Conservation (phyloP, 106 monocot genomes). For the Phalaenopsis aphrodite region DNA sequence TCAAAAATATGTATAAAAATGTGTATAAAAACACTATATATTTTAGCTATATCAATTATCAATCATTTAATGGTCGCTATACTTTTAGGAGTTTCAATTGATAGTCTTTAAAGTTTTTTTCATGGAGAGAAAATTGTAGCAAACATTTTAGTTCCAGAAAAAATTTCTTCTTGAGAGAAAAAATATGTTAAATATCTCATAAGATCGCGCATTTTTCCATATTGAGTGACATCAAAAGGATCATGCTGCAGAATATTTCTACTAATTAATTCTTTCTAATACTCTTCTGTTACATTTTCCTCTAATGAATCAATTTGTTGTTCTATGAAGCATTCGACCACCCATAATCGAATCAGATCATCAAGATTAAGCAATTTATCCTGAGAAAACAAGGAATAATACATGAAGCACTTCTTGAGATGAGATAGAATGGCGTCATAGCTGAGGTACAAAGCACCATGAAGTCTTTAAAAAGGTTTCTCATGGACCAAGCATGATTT, state of each 20-base stretch:
- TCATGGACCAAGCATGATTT: slow-evolving; percentile 23
- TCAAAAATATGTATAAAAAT: no score
- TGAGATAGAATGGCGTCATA: slow-evolving; percentile 29
- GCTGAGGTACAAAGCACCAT: slow-evolving; percentile 28
- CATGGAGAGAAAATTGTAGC: neutral
- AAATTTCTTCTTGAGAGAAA: slow-evolving; percentile 12
- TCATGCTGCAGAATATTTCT: slow-evolving; percentile 23
- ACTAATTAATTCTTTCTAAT: slow-evolving; percentile 14
- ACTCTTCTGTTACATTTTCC: slow-evolving; percentile 33
- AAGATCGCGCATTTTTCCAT: slow-evolving; percentile 24
- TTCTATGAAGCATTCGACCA: slow-evolving; percentile 18
- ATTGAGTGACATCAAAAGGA: neutral
- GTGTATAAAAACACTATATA: no score
- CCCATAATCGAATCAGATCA: slow-evolving; percentile 9
- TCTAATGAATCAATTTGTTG: neutral
- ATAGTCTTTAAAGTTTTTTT: neutral
- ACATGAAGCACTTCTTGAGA: slow-evolving; percentile 31
- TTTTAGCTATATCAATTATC: no score
- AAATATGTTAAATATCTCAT: slow-evolving; percentile 17
- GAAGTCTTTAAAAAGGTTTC: slow-evolving; percentile 12
- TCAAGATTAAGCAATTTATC: neutral
- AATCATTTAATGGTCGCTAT: no score
- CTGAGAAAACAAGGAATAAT: slow-evolving; percentile 13
- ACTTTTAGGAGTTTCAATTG: neutral
- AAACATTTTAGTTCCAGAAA: neutral